These are phyloP conservation scores for Urtica urens DNA, from an alignment of 306 rosid genomes.

Conservation along the genomic window DNA sequence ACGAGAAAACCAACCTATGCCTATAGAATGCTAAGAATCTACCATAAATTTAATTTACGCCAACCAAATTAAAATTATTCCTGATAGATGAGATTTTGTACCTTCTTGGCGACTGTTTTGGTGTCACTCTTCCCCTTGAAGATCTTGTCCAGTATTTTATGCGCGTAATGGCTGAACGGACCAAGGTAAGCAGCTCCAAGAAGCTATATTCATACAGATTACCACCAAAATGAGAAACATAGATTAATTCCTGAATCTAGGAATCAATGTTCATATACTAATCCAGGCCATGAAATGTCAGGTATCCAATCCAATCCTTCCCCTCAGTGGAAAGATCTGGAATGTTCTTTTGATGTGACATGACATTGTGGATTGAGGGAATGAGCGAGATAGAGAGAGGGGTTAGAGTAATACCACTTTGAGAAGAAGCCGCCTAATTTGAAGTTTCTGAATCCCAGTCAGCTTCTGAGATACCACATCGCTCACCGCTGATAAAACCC, in stretches of 20 bases:
- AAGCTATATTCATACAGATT: constrained; percentile 38
- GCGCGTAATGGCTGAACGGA: constrained; percentile 84
- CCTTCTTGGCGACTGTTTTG: constrained; percentile 86
- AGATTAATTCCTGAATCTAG: not conserved
- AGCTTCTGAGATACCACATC: constrained; percentile 89
- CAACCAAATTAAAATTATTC: too few species aligned
- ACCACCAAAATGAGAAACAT: not conserved
- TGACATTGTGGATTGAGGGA: not conserved
- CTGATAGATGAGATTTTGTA: too few species aligned
- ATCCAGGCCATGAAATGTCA: too few species aligned
- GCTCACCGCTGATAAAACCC: constrained; percentile 63
- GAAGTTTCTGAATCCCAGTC: constrained; percentile 74
- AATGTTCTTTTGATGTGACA: too few species aligned
- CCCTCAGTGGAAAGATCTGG: too few species aligned
- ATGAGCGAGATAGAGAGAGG: not conserved
- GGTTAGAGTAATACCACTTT: constrained; percentile 44
- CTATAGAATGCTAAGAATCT: too few species aligned
- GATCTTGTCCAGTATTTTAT: constrained; percentile 53
- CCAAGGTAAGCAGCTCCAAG: constrained; percentile 88
- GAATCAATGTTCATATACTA: too few species aligned
- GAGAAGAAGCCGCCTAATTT: constrained; percentile 56
- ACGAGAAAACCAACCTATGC: too few species aligned
- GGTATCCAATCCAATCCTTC: too few species aligned
- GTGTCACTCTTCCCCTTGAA: constrained; percentile 91
- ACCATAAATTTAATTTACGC: too few species aligned